These are phyloP conservation scores for Saturnispora silvae DNA, from an alignment of 805 yeast genomes.

Conservation along the genomic window DNA sequence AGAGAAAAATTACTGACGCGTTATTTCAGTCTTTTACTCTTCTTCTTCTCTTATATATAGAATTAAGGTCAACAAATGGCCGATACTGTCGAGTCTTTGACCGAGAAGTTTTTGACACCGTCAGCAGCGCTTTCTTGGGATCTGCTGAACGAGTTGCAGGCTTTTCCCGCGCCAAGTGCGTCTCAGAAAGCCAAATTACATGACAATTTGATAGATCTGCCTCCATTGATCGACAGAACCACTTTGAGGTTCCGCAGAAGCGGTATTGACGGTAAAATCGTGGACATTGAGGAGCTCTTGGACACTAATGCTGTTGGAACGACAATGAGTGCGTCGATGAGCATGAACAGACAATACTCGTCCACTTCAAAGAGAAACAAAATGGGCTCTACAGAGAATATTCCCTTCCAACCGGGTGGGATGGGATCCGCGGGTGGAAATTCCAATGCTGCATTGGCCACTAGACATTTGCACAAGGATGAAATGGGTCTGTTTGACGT, in stretches of 20 bases:
- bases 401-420: conserved; percentile 96
- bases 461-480: conserved; percentile 50
- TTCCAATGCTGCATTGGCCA: conserved; percentile 21
- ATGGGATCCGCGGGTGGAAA: conserved; percentile 18
- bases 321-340: conserved; percentile 55
- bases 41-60: background rate
- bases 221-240: conserved; percentile 54
- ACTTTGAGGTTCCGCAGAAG: conserved; percentile 55
- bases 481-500: conserved; percentile 66
- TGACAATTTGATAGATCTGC: conserved; percentile 42
- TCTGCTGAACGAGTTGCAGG: conserved; percentile 59
- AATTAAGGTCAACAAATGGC: background rate
- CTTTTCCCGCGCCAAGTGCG: conserved; percentile 29
- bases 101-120: conserved; percentile 48
- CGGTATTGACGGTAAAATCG: conserved; percentile 68
- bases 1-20: no score
- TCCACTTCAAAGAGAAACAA: conserved; percentile 45
- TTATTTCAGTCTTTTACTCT: no score
- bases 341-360: conserved; percentile 58
- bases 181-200: conserved; percentile 17
- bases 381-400: conserved; percentile 57
- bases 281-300: conserved; percentile 50
- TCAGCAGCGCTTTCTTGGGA: conserved; percentile 55
- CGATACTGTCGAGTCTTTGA: background rate
- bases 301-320: conserved; percentile 30